A percentile compares a stretch with the other conserved stretches of the same genome.
phyloP scores from a whole-genome alignment of 2,329 filamentous ascomycete genomes.

The Waltergamsia citrina region DNA sequence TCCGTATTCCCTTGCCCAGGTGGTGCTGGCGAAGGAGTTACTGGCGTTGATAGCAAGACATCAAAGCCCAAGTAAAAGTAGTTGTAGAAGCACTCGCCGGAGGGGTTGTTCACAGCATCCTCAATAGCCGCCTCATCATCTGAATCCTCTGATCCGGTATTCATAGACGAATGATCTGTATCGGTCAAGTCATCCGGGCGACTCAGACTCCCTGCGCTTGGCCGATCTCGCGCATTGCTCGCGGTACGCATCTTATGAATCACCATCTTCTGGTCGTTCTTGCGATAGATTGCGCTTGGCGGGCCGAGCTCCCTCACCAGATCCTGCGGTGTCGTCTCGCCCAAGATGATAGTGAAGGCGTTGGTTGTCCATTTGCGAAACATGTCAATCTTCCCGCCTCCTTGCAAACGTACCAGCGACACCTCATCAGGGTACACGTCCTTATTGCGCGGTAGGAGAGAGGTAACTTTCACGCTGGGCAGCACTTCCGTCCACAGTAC shows the following conservation, averaged over 20 bases:
- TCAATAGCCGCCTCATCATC: constrained; percentile 54
- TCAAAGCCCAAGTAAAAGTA: constrained; percentile 97
- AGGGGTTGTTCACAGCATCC: constrained; percentile 40
- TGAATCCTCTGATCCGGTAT: constrained; percentile 46
- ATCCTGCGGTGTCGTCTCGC: constrained; percentile 86
- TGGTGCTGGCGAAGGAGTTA: constrained; percentile 52
- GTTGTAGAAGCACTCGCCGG: constrained; percentile 85
- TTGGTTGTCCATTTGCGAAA: constrained; percentile 59
- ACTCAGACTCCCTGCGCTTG: constrained; percentile 30
- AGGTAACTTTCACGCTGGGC: constrained; percentile 63
- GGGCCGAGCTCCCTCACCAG: constrained; percentile 84
- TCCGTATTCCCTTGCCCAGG: constrained; percentile 27
- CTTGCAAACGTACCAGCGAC: constrained; percentile 68
- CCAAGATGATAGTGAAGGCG: constrained; percentile 64
- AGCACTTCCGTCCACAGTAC: constrained; percentile 68
- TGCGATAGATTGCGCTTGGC: constrained; percentile 88
- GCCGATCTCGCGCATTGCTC: constrained; percentile 39
- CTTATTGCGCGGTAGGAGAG: constrained; percentile 59
- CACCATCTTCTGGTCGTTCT: constrained; percentile 79
- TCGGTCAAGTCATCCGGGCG: constrained; percentile 53
- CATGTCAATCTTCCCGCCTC: constrained; percentile 70
- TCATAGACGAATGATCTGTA: constrained; percentile 66
- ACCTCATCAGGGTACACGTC: constrained; percentile 85
- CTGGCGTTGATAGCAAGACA: constrained; percentile 75
- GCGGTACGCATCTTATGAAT: constrained; percentile 61